phyloP scores from a whole-genome alignment of 148 eudicot species.

The Rhododendron ovatum region DNA sequence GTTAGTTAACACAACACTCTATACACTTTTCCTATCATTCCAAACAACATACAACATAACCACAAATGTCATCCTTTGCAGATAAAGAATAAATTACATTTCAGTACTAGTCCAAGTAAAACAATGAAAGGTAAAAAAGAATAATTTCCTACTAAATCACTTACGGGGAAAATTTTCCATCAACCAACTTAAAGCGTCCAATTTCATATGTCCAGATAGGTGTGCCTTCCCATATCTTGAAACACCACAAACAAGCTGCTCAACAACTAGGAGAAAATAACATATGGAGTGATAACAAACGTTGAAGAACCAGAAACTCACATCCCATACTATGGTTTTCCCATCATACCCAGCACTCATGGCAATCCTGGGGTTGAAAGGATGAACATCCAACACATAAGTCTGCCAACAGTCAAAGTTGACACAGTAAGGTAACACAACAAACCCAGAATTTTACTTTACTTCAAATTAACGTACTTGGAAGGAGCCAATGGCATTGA shows the following conservation, averaged over 20 bases:
- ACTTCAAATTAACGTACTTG: neutral
- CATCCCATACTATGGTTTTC: conserved; percentile 90
- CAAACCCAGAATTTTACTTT: conserved; percentile 4
- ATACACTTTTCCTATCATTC: too few species aligned
- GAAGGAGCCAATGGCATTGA: neutral
- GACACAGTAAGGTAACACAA: conserved; percentile 8
- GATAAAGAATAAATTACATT: neutral
- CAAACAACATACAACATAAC: neutral
- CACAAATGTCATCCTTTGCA: neutral
- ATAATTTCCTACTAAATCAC: conserved; percentile 18
- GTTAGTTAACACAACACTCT: too few species aligned
- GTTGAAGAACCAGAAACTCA: conserved; percentile 38
- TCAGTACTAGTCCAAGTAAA: neutral
- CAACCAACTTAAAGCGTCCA: conserved; percentile 91
- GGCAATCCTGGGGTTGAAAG: conserved; percentile 96
- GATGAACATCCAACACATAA: conserved; percentile 97
- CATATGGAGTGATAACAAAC: neutral
- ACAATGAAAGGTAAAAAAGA: neutral
- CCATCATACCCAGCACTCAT: conserved; percentile 99
- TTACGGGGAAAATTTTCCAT: conserved; percentile 96
- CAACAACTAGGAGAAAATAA: conserved; percentile 1
- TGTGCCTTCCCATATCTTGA: conserved; percentile 95
- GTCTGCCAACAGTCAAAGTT: conserved; percentile 50
- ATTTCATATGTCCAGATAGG: conserved; percentile 81
- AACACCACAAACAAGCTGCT: conserved; percentile 11